Percentiles rank a stretch among this genome's conserved stretches.
These are phyloP conservation scores for Phialocephala sp. DNA, from an alignment of 2,329 filamentous ascomycete species.

Conservation along the genomic window DNA sequence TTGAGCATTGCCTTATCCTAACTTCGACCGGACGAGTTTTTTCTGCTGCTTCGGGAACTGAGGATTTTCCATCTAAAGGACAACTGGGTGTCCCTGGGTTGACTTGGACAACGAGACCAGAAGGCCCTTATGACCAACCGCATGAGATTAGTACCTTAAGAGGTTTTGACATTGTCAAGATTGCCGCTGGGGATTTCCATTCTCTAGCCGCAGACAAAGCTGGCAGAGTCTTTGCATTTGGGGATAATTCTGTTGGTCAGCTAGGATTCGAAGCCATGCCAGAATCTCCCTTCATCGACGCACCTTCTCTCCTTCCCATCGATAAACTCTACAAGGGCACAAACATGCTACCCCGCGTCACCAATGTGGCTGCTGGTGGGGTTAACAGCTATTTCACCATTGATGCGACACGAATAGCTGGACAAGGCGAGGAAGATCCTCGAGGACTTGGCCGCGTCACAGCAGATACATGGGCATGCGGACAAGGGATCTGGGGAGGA, in stretches of 20 bases:
- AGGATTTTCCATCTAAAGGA: conserved; percentile 79
- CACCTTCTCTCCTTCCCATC: conserved; percentile 73
- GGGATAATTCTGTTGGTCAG: conserved; percentile 91
- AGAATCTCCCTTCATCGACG: conserved; percentile 67
- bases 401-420: conserved; percentile 69
- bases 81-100: conserved; percentile 88
- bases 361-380: conserved; percentile 82
- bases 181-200: conserved; percentile 87
- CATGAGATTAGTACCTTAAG: conserved; percentile 78
- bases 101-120: conserved; percentile 77
- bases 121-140: conserved; percentile 78
- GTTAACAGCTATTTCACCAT: conserved; percentile 86
- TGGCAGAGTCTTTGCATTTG: conserved; percentile 84
- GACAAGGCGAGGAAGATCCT: conserved; percentile 48
- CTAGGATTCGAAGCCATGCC: conserved; percentile 77
- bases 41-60: conserved; percentile 80
- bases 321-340: conserved; percentile 74
- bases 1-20: conserved; percentile 85
- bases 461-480: conserved; percentile 85
- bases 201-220: conserved; percentile 78
- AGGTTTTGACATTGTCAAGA: conserved; percentile 72
- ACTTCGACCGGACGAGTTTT: conserved; percentile 87
- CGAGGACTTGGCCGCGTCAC: conserved; percentile 59
- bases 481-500: conserved; percentile 81
- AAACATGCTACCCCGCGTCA: conserved; percentile 69